Base-by-base conservation (phyloP, 2,329 filamentous ascomycete species). In the Chaetomiaceae sp. region DNA sequence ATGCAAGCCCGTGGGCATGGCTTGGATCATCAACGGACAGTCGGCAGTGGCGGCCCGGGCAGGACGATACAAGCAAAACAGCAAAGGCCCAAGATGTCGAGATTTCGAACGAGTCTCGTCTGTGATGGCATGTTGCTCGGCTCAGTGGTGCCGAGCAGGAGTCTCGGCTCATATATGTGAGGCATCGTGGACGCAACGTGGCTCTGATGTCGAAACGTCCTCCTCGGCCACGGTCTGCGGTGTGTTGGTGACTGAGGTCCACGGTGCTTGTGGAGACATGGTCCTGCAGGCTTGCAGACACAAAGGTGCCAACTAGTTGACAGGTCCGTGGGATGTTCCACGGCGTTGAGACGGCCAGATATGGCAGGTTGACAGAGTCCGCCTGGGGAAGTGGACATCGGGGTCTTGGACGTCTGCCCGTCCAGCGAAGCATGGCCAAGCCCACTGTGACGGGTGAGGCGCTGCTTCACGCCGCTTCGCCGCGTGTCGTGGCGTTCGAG, bases 371-470 rank as follows among this genome's bases (percentile, higher is more conserved):
- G 31, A 17, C 31, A 23, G 38, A 37, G 39, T 29, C 25, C 40
- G 37, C 8, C 39, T 36, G 36, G 33, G 45, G 33, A 33, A 45
- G 11, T 25, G 15, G 19, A n/a, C n/a, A n/a, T n/a, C n/a, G n/a
- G n/a, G n/a, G n/a, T n/a, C n/a, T n/a, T n/a, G n/a, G n/a, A 22
- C 27, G 39, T 4, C 8, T 25, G 31, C 14, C 36, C 15, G 47
- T 22, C 29, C 42, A 47, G 47, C 22, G 31, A 12, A 34, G 47
- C 43, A 51, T 33, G 20, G 43, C 47, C 47, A 47, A 51, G 42
- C 22, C 12, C 6, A 14, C 27, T 40, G 46, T 17, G 36, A 49
- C 52, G 40, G 38, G 2, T 40, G 39, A 22, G 51, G 51, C 51
- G 51, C 39, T 17, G 51, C 17, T 6, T 23, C 23, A 9, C 20